Percentiles rank a stretch among this genome's conserved stretches.
These are phyloP conservation scores for Scutellaria barbata DNA, from an alignment of 257 asterid species.

Conservation along the genomic window DNA sequence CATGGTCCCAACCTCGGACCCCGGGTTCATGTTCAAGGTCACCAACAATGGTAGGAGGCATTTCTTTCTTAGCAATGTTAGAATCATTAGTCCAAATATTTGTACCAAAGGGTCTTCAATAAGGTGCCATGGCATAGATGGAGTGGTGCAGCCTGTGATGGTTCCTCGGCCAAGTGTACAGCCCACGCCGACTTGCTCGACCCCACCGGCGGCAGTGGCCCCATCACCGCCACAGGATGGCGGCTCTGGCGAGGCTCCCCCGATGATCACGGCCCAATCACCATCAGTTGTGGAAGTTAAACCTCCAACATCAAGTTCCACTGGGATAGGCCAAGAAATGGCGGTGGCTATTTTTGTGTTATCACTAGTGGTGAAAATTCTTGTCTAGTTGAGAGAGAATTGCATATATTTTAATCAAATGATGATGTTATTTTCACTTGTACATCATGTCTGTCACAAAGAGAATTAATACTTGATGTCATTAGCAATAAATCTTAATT, in stretches of 20 bases:
- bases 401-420: neutral
- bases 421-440: neutral
- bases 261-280: neutral
- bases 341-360: neutral
- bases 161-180: conserved; percentile 31
- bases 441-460: no score
- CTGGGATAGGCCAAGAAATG: neutral
- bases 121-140: conserved; percentile 84
- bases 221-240: conserved; percentile 23
- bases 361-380: neutral
- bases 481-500: no score
- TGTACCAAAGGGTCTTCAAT: conserved; percentile 57
- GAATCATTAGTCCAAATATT: conserved; percentile 65
- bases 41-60: conserved; percentile 50
- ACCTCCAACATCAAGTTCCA: neutral
- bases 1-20: conserved; percentile 63
- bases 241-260: neutral
- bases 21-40: conserved; percentile 53
- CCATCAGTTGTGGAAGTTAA: conserved; percentile 19
- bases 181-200: conserved; percentile 27
- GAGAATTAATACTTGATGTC: no score
- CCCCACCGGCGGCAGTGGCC: conserved; percentile 19
- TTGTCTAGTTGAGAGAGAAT: neutral
- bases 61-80: conserved; percentile 65
- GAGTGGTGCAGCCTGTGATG: conserved; percentile 44